phyloP scores from a whole-genome alignment of 768 basidiomycete genomes.

The Strobilomyces dryophilus region DNA sequence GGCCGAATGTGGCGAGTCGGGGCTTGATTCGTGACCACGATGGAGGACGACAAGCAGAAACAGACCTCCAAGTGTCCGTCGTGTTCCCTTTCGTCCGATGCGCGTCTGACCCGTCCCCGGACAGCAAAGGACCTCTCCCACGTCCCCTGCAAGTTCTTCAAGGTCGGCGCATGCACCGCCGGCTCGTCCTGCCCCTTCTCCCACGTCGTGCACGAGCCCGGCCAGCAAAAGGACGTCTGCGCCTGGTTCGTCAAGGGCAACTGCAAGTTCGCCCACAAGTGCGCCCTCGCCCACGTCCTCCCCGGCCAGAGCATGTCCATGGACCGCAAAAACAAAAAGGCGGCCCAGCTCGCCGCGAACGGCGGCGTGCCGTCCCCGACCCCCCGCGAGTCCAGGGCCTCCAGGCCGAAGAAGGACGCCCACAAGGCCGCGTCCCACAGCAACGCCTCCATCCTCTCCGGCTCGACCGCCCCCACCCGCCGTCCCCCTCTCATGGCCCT shows the following conservation, averaged over 20 bases:
- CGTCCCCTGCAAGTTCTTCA: conserved; percentile 98
- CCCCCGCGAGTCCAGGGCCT: conserved; percentile 28
- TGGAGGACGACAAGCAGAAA: conserved; percentile 19
- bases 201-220: conserved; percentile 68
- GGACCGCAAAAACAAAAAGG: conserved; percentile 97
- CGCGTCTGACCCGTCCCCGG: not conserved
- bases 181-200: conserved; percentile 96
- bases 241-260: conserved; percentile 95
- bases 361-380: conserved; percentile 33
- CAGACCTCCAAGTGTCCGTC: conserved; percentile 30
- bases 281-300: conserved; percentile 90
- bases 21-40: too few species aligned
- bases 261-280: conserved; percentile 76
- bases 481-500: conserved; percentile 63
- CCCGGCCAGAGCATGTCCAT: conserved; percentile 93
- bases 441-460: conserved; percentile 32
- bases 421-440: conserved; percentile 21
- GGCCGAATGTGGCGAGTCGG: too few species aligned
- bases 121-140: conserved; percentile 86
- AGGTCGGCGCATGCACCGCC: conserved; percentile 90
- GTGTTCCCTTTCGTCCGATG: not conserved
- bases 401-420: conserved; percentile 37
- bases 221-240: conserved; percentile 76
- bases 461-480: conserved; percentile 69
- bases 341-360: conserved; percentile 66